Base-by-base conservation (phyloP, 1,284 basidiomycete genomes). In the Cryptococcus floricola region DNA sequence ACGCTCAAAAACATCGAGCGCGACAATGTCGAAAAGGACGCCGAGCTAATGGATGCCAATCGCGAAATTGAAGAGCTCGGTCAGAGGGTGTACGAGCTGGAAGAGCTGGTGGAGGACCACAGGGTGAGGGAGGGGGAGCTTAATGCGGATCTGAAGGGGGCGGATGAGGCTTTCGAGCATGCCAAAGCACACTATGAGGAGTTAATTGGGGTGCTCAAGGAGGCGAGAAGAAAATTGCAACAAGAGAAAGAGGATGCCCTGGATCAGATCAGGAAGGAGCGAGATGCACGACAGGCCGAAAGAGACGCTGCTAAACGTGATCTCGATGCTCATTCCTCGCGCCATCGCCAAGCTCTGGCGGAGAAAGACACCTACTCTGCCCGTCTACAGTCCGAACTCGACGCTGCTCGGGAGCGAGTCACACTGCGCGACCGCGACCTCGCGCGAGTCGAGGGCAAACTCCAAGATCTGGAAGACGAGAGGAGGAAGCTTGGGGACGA, bases 171-270 rank as follows among this genome's bases (percentile, higher is more conserved):
- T 42, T 85, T 91, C 53, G 82, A 81, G 19, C 82, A 83, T 42
- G 86, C 90, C 68, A 81, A 85, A 50, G 84, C 87, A 52, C 80
- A 87, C 47, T 80, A 90, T 6, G 87, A 90, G 62, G 85, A 83
- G 19, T 78, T 92, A 5, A 79, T 84, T 37, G 77, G 80, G 16
- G 87, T 87, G 3, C 81, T 93, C 46, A 93, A 93, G 74, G 88
- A 92, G 73, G 91, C 87, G 9, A 49, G 66, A 43, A 53, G 54
- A 48, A 70, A 63, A 48, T 48, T 78, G 4, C 73, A 79, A 52
- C 71, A 77, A 9, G 80, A 80, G 56, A 70, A 73, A 23, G 87
- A 89, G 63, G 86, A 87, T 54, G 82, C 92, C 31, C 85, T 88
- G 25, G 77, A 77, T 1, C 84, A 87, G 68, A 73, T 89, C 18